Evolutionary conservation across 768 basidiomycete genomes (phyloP), one percentile per base, ranked within the genome.

Genomic region (Coprinopsis strossmayeri): DNA sequence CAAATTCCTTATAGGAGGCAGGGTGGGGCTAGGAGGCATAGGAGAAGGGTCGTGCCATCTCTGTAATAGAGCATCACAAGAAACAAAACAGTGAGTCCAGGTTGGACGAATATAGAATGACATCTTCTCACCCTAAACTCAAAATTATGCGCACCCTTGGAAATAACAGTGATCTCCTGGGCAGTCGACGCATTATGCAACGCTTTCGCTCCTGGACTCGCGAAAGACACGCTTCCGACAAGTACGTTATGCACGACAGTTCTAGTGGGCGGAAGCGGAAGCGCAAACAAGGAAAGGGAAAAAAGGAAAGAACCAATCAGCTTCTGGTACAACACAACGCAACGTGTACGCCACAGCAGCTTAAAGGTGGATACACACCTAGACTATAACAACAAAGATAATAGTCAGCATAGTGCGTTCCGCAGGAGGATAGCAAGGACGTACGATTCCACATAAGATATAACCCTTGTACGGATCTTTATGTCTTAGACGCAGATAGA

Each of bases 171-270:
- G 53, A 90, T 79, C 65, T 90, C 87, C 64, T 88, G 86, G 0
- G 87, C 88, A 0, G 87, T 90, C 12, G 87, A 87, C 13, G 84
- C 84, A 57, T 82, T 88, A 58, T 89, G 84, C 56, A 89, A 71
- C 0, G 85, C 82, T 60, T 87, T 87, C 20, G 79, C 78, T 5
- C 82, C 82, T 7, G 85, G 82, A 38, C 77, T 76, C 3, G 87
- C 87, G 58, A 84, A 87, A 1, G 88, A 87, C 26, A 91, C 81
- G 53, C 84, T 85, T 30, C 87, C 87, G 25, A 86, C 84, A 37
- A 85, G 63, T 5, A 84, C 82, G 53, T 84, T 84, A 59, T 84
- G 81, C 39, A 81, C 81, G 21, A 87, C 81, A 3, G 83, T 88
- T 52, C 85, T 79, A n/a, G n/a, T n/a, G n/a, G n/a, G n/a, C n/a